phyloP scores from a whole-genome alignment of 345 rosid species.

The Angophora floribunda region DNA sequence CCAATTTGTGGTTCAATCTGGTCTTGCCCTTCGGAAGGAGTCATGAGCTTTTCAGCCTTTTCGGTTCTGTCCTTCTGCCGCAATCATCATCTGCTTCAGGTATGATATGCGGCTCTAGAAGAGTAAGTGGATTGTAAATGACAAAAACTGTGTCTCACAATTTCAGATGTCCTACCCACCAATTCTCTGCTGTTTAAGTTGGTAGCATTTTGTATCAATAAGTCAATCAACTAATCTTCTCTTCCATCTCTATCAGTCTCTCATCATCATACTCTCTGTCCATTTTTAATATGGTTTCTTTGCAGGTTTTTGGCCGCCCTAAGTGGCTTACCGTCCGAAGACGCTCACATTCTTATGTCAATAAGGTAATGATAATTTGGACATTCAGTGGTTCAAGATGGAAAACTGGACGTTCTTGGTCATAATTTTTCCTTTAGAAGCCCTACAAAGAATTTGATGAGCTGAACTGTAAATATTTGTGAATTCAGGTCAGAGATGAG shows the following conservation, averaged over 20 bases:
- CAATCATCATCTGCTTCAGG: slow-evolving; percentile 90
- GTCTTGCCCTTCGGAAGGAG: slow-evolving; percentile 76
- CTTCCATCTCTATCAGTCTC: neutral
- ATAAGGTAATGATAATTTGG: slow-evolving; percentile 30
- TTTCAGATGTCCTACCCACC: neutral
- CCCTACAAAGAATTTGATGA: neutral
- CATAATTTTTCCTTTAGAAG: neutral
- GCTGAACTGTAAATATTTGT: neutral
- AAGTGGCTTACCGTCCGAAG: slow-evolving; percentile 79
- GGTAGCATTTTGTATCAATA: neutral
- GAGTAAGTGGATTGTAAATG: neutral
- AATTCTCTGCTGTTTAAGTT: neutral
- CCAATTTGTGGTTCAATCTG: slow-evolving; percentile 85
- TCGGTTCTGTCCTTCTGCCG: slow-evolving; percentile 76
- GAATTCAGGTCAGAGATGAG: slow-evolving; percentile 45
- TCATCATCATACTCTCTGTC: neutral
- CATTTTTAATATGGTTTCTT: neutral
- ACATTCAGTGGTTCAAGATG: neutral
- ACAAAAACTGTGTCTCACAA: neutral
- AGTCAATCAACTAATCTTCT: neutral
- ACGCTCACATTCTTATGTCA: slow-evolving; percentile 57
- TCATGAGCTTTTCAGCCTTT: slow-evolving; percentile 70
- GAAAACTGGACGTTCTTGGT: neutral
- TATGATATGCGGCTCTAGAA: neutral
- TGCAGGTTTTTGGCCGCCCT: slow-evolving; percentile 75